Evolutionary conservation across 2,329 filamentous ascomycete genomes (phyloP).

Genomic region (Chaetomium olivaceum): DNA sequence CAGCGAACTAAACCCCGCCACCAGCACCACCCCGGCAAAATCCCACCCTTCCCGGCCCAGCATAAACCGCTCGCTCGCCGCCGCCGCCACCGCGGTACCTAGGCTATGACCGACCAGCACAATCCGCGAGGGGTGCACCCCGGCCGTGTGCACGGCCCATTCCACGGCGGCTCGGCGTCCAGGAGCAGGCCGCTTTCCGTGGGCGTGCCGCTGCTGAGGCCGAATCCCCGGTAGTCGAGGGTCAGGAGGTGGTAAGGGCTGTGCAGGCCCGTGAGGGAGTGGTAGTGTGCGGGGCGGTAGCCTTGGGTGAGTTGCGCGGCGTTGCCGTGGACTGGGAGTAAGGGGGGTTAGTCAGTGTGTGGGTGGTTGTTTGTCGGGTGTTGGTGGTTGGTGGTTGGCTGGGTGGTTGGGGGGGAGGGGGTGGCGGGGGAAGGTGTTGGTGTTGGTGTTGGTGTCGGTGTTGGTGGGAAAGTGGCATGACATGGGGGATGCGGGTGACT

Average conservation of each 20-base stretch:
- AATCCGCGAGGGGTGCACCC: slow-evolving; percentile 69
- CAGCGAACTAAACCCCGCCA: slow-evolving; percentile 77
- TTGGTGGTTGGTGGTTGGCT: neutral
- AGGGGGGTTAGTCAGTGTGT: neutral
- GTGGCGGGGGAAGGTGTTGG: neutral
- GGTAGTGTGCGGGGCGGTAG: slow-evolving; percentile 74
- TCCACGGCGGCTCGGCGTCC: slow-evolving; percentile 75
- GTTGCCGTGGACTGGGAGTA: slow-evolving; percentile 56
- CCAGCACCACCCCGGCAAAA: slow-evolving; percentile 78
- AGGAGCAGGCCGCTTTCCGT: slow-evolving; percentile 78
- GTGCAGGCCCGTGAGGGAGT: slow-evolving; percentile 66
- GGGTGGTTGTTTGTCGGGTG: neutral
- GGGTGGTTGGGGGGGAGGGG: slow-evolving; percentile 1
- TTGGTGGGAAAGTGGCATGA: slow-evolving; percentile 6
- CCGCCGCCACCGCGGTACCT: slow-evolving; percentile 80
- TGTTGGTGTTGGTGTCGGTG: too few relatives aligned
- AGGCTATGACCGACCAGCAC: slow-evolving; percentile 84
- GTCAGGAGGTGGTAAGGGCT: slow-evolving; percentile 79
- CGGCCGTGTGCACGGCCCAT: slow-evolving; percentile 66
- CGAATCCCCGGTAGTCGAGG: slow-evolving; percentile 89
- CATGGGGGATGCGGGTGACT: slow-evolving; percentile 26
- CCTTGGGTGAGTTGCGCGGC: slow-evolving; percentile 82
- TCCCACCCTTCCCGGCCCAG: slow-evolving; percentile 45
- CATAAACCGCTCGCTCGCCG: slow-evolving; percentile 70
- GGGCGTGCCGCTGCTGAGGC: slow-evolving; percentile 75